phyloP scores from a whole-genome alignment of 129 eudicot genomes.

The Kitagawia praeruptora region DNA sequence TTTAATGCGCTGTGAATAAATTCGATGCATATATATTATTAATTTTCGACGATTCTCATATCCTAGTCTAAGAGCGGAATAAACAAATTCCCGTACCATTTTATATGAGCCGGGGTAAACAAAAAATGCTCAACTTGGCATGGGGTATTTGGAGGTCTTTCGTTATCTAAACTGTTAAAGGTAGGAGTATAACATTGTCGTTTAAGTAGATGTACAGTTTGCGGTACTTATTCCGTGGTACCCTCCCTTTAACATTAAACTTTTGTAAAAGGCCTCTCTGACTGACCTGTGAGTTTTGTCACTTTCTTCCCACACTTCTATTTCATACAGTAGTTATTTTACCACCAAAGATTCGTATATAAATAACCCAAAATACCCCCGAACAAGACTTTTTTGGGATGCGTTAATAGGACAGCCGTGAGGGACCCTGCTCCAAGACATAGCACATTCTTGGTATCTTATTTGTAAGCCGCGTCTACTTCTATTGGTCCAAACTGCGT shows the following conservation, averaged over 20 bases:
- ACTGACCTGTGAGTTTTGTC: background rate
- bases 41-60: too few species aligned
- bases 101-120: too few species aligned
- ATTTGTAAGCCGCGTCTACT: background rate
- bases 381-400: background rate
- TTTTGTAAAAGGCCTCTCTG: background rate
- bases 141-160: too few species aligned
- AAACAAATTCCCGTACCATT: too few species aligned
- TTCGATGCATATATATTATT: background rate
- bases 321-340: too few species aligned
- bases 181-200: background rate
- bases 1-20: too few species aligned
- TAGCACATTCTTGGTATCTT: background rate
- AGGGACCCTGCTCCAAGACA: conserved; percentile 1
- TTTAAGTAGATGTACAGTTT: background rate
- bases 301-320: background rate
- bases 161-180: too few species aligned
- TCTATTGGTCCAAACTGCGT: background rate
- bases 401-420: background rate
- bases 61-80: too few species aligned
- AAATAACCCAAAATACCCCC: background rate
- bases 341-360: background rate
- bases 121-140: too few species aligned
- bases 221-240: conserved; percentile 7
- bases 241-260: background rate